Evolutionary conservation across 257 asterid genomes (phyloP), one percentile per base, ranked within the genome.

Genomic region (Knoxia roxburghii): DNA sequence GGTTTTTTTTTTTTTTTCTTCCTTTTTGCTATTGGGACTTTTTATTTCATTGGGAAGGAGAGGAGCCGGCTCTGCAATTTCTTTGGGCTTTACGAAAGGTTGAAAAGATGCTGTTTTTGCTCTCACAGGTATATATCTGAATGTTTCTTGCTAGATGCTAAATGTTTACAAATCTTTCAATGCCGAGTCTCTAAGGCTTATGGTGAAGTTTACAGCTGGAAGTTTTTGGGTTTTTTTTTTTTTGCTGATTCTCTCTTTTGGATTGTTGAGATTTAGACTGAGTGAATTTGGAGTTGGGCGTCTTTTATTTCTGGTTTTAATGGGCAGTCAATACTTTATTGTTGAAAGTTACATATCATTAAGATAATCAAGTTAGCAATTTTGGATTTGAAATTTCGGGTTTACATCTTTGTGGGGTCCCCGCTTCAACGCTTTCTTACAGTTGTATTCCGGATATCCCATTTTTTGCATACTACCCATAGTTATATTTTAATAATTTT

Each of bases 381-480:
- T 70, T 37, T 43, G 26, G 53, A 61, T 26, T 29, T 29, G 49
- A 71, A 54, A 41, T 41, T 71, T 72, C 62, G 20, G 39, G 68
- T 48, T 57, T 51, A 48, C 55, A 53, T 43, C 71, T 67, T n/a
- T 61, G 75, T 65, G 71, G 72, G 68, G 67, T 55, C 61, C 68
- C 30, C 41, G n/a, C 62, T 57, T 56, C 33, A 35, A 53, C 64
- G 68, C 77, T 56, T 80, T 64, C 54, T 80, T 78, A 77, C 84
- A 77, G 84, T 75, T 87, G 90, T 86, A 74, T 55, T 63, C 40
- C n/a, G 18, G 10, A 20, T 71, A n/a, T n/a, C 52, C 40, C n/a
- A 23, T 57, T 58, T 74, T 55, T 9, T 7, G 53, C 46, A 32
- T 56, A 57, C 48, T n/a, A n/a, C n/a, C n/a, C n/a, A 55, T 74